phyloP scores from a whole-genome alignment of 768 basidiomycete species.

The Pisolithus microcarpus region DNA sequence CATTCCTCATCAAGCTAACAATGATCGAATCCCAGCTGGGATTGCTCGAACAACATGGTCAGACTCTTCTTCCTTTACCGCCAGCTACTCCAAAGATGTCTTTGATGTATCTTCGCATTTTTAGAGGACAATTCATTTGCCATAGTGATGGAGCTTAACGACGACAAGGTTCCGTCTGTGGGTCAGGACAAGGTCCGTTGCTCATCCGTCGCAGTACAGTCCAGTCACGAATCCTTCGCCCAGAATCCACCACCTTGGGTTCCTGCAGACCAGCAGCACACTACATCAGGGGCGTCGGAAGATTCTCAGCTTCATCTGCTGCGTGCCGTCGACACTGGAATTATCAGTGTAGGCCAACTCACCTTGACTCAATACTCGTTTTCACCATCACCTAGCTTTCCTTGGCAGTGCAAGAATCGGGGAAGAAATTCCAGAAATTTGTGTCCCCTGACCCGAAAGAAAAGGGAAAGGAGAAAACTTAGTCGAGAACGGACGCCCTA shows the following conservation, averaged over 20 bases:
- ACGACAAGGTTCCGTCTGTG: conserved; percentile 50
- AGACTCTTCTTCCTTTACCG: conserved; percentile 1
- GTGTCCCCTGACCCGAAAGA: conserved; percentile 5
- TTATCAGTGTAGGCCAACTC: conserved; percentile 55
- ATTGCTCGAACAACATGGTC: conserved; percentile 49
- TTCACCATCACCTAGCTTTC: conserved; percentile 44
- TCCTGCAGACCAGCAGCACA: conserved; percentile 62
- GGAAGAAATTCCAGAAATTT: conserved; percentile 45
- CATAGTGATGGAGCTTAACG: conserved; percentile 73
- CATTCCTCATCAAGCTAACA: conserved; percentile 73
- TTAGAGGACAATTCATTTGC: conserved; percentile 72
- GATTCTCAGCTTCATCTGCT: conserved; percentile 67
- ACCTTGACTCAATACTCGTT: neutral
- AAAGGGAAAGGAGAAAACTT: conserved; percentile 8
- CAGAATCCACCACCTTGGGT: conserved; percentile 76
- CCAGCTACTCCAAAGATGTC: neutral
- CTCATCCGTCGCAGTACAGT: conserved; percentile 7
- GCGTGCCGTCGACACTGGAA: conserved; percentile 75
- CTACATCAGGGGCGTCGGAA: conserved; percentile 59
- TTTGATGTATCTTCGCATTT: neutral
- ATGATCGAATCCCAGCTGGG: conserved; percentile 72
- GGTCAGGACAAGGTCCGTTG: conserved; percentile 38
- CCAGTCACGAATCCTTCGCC: neutral
- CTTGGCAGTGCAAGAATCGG: conserved; percentile 74
- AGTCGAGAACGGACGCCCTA: neutral